Evolutionary conservation across 805 yeast genomes (phyloP), one percentile per base, ranked within the genome.

Genomic region (Kodamaea sagamina): DNA sequence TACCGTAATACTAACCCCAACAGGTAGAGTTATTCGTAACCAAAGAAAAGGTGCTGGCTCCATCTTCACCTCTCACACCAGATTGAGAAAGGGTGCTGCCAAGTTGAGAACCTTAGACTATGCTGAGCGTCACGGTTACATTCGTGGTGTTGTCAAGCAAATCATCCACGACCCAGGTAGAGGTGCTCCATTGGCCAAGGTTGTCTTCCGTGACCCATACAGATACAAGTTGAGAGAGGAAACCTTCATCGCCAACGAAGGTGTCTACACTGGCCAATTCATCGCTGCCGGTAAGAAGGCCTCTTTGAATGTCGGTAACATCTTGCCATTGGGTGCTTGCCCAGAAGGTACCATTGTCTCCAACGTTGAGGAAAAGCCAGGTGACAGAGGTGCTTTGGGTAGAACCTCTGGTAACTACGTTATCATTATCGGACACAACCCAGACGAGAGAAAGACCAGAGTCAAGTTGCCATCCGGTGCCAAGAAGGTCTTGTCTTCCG

Each of bases 31-130:
- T 80, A 93, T 93, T 83, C 95, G 99, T 82, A 93, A 93, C 86
- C 99, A 93, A 86, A 90, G 99, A 89, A 93, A 93, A 82, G 98
- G 98, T 86, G 96, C 97, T 78, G 98, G 99, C 74, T 92, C 98
- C 70, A 89, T 93, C 84, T 93, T 93, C 89, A 86, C 95, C 75
- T 84, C 99, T 70, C 96, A 92, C 93, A 92, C 98, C 84, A 92
- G 98, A 81, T 88, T 93, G 78, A 89, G 99, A 87, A 88, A 93
- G 81, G 99, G 99, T 77, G 98, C 99, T 74, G 99, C 99, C 74
- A 92, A 92, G 88, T 85, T 92, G 76, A 89, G 99, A 86, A 86
- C 96, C 73, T 85, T 92, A 75, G 98, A 93, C 79, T 92, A 82
- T 69, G 95, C 98, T 76, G 99, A 93, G 82, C 92, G 96, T 75